These are phyloP conservation scores for Cokeromyces recurvatus DNA, from an alignment of 371 early-diverging fungal species.

Conservation along the genomic window DNA sequence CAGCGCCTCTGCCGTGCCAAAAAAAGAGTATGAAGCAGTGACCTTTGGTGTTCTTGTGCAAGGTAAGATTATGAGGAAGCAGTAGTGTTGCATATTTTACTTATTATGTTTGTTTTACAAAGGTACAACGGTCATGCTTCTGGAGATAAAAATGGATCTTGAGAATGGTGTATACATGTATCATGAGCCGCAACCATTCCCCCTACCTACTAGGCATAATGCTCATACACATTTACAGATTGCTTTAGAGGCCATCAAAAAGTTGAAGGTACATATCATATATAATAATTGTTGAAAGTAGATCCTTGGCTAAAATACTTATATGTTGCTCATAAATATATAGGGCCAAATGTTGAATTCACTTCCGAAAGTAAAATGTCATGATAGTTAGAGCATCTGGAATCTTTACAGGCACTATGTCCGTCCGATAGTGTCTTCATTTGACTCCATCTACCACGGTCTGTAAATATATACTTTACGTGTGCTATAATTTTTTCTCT, in stretches of 20 bases:
- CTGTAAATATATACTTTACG: neutral
- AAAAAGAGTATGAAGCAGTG: slow-evolving; percentile 12
- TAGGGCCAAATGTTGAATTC: slow-evolving; percentile 4
- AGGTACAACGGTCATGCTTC: slow-evolving; percentile 9
- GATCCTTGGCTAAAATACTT: neutral
- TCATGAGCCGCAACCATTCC: slow-evolving; percentile 3
- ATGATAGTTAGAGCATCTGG: slow-evolving; percentile 4
- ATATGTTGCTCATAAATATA: slow-evolving; percentile 7
- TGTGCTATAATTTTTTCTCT: neutral
- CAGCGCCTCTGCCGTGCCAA: slow-evolving; percentile 10
- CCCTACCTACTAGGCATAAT: slow-evolving; percentile 6
- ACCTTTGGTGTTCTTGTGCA: slow-evolving; percentile 10
- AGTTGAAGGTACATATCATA: slow-evolving; percentile 6
- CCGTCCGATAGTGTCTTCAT: slow-evolving; percentile 7
- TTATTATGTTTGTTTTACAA: slow-evolving; percentile 13
- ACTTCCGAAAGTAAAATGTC: slow-evolving; percentile 3
- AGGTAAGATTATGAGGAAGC: slow-evolving; percentile 10
- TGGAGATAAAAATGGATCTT: slow-evolving; percentile 12
- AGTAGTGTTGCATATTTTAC: slow-evolving; percentile 4
- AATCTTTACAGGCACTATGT: neutral
- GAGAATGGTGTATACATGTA: slow-evolving; percentile 14
- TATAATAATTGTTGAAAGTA: neutral
- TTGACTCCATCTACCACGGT: slow-evolving; percentile 4
- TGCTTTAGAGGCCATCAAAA: slow-evolving; percentile 4
- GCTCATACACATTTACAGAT: slow-evolving; percentile 7